Conservation (phyloP, 108 stramenopile genomes). For the Chaetoceros tenuissimus region DNA sequence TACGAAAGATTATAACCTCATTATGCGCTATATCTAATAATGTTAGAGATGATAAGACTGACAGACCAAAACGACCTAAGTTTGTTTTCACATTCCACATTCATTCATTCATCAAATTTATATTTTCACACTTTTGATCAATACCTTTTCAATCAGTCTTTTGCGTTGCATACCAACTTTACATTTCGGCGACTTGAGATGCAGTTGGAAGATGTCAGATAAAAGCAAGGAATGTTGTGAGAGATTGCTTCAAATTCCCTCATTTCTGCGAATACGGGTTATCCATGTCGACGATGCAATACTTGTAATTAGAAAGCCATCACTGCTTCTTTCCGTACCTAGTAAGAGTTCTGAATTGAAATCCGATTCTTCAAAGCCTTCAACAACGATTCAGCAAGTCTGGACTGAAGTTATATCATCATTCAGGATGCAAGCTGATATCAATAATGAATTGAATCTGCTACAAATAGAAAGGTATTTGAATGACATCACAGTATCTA, state of each 20-base stretch:
- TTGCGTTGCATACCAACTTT: too few species aligned
- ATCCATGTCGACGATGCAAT: slow-evolving; percentile 48
- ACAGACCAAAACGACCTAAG: too few species aligned
- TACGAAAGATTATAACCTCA: too few species aligned
- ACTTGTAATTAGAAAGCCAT: slow-evolving; percentile 68
- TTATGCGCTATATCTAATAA: too few species aligned
- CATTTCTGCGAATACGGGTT: slow-evolving; percentile 32
- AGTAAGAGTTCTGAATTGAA: slow-evolving; percentile 26
- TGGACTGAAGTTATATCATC: slow-evolving; percentile 45
- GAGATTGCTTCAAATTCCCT: slow-evolving; percentile 13
- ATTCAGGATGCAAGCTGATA: slow-evolving; percentile 9
- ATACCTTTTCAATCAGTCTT: too few species aligned
- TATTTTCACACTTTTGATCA: too few species aligned
- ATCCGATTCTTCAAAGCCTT: not conserved
- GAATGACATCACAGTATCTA: not conserved
- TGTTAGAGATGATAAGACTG: too few species aligned
- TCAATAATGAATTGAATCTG: not conserved
- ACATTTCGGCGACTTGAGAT: too few species aligned
- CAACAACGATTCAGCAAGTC: slow-evolving; percentile 46
- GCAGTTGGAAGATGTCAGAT: too few species aligned
- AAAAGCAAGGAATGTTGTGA: too few species aligned
- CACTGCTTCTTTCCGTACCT: slow-evolving; percentile 61
- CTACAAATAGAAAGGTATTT: not conserved
- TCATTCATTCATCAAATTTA: too few species aligned
- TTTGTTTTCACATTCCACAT: too few species aligned